Base-by-base conservation (phyloP, 805 yeast genomes). In the Yarrowia deformans region DNA sequence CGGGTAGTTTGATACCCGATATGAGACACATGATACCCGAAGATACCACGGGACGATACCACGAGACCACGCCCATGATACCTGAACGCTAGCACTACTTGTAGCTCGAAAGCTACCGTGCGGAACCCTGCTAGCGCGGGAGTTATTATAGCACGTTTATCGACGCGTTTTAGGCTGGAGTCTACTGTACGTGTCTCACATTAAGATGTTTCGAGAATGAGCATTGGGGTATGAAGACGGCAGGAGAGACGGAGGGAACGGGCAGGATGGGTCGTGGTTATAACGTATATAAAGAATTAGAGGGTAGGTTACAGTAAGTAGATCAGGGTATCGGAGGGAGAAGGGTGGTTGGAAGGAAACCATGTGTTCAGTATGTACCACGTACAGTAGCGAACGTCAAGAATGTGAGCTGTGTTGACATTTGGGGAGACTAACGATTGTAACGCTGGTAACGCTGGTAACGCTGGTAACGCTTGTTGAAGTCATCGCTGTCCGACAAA, bases 161-260 rank as follows among this genome's bases (percentile, higher is more conserved):
- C 1, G 58, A 54, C 58, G 58, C 58, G 58, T 54, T 37, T 54
- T 54, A 54, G 58, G 32, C 43, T 18, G 29, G 58, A 54, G 58
- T 50, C 18, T 50, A 49, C 39, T 16, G 10, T 2, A 18, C 40
- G 56, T 50, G 39, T 50, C 12, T 34, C 42, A 50, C 13, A 18
- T 29, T 50, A 43, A 43, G 5, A 18, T 42, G 45, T 45, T 45
- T 45, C 49, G 49, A 42, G 46, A n/a, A 43, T 43, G 46, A 50
- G 40, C 10, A 10, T 50, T 37, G 13, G 54, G 8, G n/a, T 34
- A 46, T 23, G 9, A 9, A 29, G 29, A 37, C 13, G 37, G 54
- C 23, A 13, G 55, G 12, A 50, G 56, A 18, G 5, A 12, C 18
- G 13, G n/a, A 35, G 14, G n/a, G 56, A 18, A 16, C 8, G n/a